phyloP scores from a whole-genome alignment of 2,329 filamentous ascomycete species.

The Claviceps digitariae region DNA sequence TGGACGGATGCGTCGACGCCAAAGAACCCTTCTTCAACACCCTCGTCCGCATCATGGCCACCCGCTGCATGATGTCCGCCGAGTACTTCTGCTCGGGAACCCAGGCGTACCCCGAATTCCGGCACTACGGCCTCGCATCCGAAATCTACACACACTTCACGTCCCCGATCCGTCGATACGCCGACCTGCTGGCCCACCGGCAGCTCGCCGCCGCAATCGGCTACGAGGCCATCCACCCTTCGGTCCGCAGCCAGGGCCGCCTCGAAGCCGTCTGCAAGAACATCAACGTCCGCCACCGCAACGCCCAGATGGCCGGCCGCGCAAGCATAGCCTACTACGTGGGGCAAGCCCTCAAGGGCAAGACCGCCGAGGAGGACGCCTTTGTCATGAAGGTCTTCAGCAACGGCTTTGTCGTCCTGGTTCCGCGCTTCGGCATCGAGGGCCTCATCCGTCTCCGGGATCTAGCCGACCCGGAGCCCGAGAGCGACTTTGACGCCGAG shows the following conservation, averaged over 20 bases:
- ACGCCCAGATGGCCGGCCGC: constrained; percentile 88
- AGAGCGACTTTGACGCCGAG: constrained; percentile 74
- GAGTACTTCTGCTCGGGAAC: constrained; percentile 97
- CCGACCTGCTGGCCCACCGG: constrained; percentile 86
- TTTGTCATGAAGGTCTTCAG: constrained; percentile 97
- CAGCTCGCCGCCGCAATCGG: constrained; percentile 92
- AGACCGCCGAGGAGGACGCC: constrained; percentile 67
- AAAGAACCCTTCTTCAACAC: constrained; percentile 96
- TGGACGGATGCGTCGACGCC: constrained; percentile 71
- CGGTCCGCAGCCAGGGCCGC: constrained; percentile 66
- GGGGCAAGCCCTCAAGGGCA: constrained; percentile 80
- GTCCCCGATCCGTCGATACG: constrained; percentile 90
- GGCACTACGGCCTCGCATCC: constrained; percentile 89
- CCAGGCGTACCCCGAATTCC: constrained; percentile 85
- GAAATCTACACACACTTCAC: constrained; percentile 99
- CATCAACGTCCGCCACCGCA: constrained; percentile 94
- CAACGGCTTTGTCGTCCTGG: constrained; percentile 94
- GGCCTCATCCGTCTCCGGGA: constrained; percentile 78
- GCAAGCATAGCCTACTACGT: constrained; percentile 97
- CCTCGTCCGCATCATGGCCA: constrained; percentile 91
- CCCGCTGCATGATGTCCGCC: constrained; percentile 96
- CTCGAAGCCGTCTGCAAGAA: constrained; percentile 94
- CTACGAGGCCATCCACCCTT: constrained; percentile 75
- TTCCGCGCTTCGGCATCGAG: constrained; percentile 92
- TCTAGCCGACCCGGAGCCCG: constrained; percentile 62